Evolutionary conservation across 2,329 filamentous ascomycete species (phyloP), one percentile per base, ranked within the genome.

Genomic region (Teratosphaeria nubilosa): DNA sequence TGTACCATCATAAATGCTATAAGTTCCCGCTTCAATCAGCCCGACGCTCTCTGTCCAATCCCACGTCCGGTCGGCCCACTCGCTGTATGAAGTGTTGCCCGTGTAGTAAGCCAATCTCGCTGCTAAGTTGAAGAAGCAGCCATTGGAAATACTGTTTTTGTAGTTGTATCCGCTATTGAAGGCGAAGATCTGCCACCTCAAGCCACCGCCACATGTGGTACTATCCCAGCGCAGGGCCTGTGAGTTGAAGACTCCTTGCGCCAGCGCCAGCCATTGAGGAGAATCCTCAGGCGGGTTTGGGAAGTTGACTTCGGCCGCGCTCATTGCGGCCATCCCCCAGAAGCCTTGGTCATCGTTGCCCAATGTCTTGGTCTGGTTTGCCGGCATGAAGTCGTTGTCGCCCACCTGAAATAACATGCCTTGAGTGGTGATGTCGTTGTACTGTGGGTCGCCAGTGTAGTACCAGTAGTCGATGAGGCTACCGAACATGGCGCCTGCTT

Each of bases 381-480:
- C 61, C 1, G 84, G 84, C 79, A 83, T 82, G 72, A 80, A 87
- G 64, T 86, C 80, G 9, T 70, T 67, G 59, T 78, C 76, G 24
- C 84, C 84, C 30, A 79, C 77, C 68, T 87, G 85, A 68, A 80
- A 80, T n/a, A 84, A 68, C 67, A 88, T 74, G 2, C 80, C 83
- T 62, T 83, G 68, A 58, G 76, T 81, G 22, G 58, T 53, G 50
- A 60, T 37, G 82, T 78, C 69, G 70, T 88, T 87, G 74, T 85
- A 88, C 56, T 79, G 79, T 6, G 73, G 66, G 70, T 89, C 86
- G 60, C 84, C 84, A 0, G 86, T 88, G 58, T 82, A 78, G 60
- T 85, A 81, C 82, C 84, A 86, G 72, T 89, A 89, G 70, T 88
- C 85, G 51, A 89, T 76, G 64, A 87, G 75, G 0, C 83, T 81